phyloP scores from a whole-genome alignment of 495 filamentous ascomycete species.

The Staphylotrichum longicolle region DNA sequence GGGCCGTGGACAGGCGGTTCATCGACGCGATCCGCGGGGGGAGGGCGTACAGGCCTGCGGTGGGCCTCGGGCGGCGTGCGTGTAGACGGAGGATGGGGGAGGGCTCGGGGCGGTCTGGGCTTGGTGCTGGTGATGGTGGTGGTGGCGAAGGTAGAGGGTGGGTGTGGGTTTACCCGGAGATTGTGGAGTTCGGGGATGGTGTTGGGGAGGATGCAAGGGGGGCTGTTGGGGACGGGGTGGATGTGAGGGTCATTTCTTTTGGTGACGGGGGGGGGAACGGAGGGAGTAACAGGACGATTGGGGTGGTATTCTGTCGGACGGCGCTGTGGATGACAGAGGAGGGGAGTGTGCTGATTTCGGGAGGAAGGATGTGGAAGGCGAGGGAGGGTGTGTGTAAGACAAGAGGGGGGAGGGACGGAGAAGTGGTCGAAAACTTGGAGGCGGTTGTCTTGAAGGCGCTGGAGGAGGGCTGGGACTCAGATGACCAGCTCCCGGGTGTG shows the following conservation, averaged over 20 bases:
- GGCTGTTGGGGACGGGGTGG: no score
- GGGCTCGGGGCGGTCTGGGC: not conserved
- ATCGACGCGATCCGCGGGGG: no score
- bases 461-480: not conserved
- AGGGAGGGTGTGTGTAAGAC: not conserved
- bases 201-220: not conserved
- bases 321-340: not conserved
- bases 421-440: conserved; percentile 28
- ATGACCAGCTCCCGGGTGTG: conserved; percentile 16
- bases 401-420: not conserved
- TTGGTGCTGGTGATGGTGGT: not conserved
- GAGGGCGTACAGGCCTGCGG: no score
- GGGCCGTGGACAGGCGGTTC: no score
- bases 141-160: not conserved
- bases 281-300: not conserved
- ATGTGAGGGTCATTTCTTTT: no score
- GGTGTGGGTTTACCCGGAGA: conserved; percentile 5
- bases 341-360: conserved; percentile 28
- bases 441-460: conserved; percentile 27
- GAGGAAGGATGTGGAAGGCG: conserved; percentile 22
- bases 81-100: no score
- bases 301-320: conserved; percentile 3
- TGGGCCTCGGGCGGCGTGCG: no score
- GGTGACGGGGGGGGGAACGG: not conserved
- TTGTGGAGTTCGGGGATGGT: not conserved